A percentile compares a stretch with the other conserved stretches of the same genome.
Conservation (phyloP, 2,329 filamentous ascomycete species). For the Trichothecium roseum region DNA sequence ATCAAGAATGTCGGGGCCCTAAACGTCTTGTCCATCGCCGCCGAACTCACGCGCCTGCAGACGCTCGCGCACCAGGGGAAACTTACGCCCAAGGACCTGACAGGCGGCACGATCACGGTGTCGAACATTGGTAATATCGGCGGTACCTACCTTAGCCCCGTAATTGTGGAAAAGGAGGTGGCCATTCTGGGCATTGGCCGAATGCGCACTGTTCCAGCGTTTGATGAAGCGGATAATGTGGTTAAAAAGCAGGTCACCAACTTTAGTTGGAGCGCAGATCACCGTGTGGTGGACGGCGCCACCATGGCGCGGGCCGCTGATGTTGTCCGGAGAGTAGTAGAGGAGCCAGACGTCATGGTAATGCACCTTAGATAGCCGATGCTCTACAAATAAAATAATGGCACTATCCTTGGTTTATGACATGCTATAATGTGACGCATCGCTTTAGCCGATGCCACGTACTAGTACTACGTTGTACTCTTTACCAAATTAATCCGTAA, state of each 20-base stretch:
- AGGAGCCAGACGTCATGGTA: slow-evolving; percentile 81
- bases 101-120: slow-evolving; percentile 84
- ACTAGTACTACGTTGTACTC: no score
- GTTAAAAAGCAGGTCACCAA: slow-evolving; percentile 73
- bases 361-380: slow-evolving; percentile 58
- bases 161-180: slow-evolving; percentile 84
- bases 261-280: slow-evolving; percentile 95
- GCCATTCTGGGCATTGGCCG: slow-evolving; percentile 85
- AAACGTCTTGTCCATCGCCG: slow-evolving; percentile 68
- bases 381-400: not conserved
- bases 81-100: slow-evolving; percentile 64
- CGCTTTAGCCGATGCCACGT: no score
- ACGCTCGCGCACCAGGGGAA: slow-evolving; percentile 63
- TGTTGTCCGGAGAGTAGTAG: slow-evolving; percentile 64
- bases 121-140: slow-evolving; percentile 96
- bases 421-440: no score
- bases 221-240: slow-evolving; percentile 49
- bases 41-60: slow-evolving; percentile 66
- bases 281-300: slow-evolving; percentile 87
- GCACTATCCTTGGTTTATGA: not conserved
- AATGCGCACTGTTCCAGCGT: slow-evolving; percentile 71
- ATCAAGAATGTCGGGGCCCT: slow-evolving; percentile 71
- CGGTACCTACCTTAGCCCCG: slow-evolving; percentile 81
- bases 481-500: no score
- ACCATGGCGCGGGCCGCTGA: slow-evolving; percentile 89